phyloP scores from a whole-genome alignment of 345 rosid species.

The Firmiana major region DNA sequence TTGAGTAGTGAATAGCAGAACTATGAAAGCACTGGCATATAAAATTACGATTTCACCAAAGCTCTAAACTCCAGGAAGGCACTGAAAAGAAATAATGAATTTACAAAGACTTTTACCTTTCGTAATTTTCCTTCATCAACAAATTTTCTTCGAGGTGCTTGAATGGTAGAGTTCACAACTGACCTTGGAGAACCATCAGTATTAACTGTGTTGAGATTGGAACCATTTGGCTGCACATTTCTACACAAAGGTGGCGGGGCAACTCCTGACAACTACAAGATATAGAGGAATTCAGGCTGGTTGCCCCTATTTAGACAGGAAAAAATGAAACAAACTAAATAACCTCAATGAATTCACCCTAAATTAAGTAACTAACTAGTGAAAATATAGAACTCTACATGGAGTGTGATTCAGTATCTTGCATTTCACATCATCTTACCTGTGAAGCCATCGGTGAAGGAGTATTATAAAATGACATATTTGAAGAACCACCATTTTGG shows the following conservation, averaged over 20 bases:
- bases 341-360: neutral
- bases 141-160: slow-evolving; percentile 94
- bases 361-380: neutral
- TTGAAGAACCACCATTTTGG: slow-evolving; percentile 62
- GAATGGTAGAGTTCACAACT: slow-evolving; percentile 70
- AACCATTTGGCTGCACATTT: slow-evolving; percentile 69
- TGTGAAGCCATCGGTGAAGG: slow-evolving; percentile 85
- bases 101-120: slow-evolving; percentile 49
- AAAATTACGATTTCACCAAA: neutral
- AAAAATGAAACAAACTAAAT: neutral
- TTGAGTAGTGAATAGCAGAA: neutral
- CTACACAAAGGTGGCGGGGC: slow-evolving; percentile 91
- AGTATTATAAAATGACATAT: slow-evolving; percentile 68
- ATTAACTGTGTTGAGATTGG: slow-evolving; percentile 40
- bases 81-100: neutral
- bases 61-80: neutral
- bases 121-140: slow-evolving; percentile 98
- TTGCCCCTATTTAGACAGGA: slow-evolving; percentile 10
- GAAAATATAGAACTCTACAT: slow-evolving; percentile 4
- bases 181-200: slow-evolving; percentile 69
- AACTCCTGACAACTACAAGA: slow-evolving; percentile 72
- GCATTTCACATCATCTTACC: slow-evolving; percentile 38
- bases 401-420: neutral
- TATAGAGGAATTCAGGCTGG: slow-evolving; percentile 1
- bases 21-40: neutral